Base-by-base conservation (phyloP, 179 eudicot species). In the Spinacia oleracea region DNA sequence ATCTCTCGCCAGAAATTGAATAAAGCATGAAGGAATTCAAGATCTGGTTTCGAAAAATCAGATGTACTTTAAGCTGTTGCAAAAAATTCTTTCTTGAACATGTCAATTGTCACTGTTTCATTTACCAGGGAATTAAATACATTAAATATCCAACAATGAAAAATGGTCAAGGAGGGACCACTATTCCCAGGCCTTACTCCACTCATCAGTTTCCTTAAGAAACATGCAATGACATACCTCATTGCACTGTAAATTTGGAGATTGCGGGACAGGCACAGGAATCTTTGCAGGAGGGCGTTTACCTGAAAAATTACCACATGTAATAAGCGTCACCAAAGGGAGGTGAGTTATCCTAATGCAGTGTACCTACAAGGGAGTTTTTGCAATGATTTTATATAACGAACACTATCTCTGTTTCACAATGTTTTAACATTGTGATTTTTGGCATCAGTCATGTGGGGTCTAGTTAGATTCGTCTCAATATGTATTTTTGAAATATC, bases 231-330 rank as follows among this genome's bases (percentile, higher is more conserved):
- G 43, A 79, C 50, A 56, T 82, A 96, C 99, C 99, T 93, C 90
- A 48, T 85, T 85, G 79, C 77, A 86, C 85, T 83, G 85, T 48
- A 69, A 70, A 38, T 73, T 76, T 50, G 76, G 84, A 75, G 96
- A 87, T 69, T 86, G 87, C 64, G 93, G 96, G 78, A 96, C 79
- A 53, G 99, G 96, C 80, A 92, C 85, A 76, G 99, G 99, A 80
- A 96, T 88, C 89, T 93, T 93, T 77, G 97, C 89, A 55, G 97
- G 91, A 9, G 97, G 98, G 46, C 81, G 99, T 75, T 84, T 83
- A 85, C 98, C 99, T 96, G 83, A 69, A 85, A 20, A 77, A 70
- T 51, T 76, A 80, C 42, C 68, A 78, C 55, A 74, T 73, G 32
- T 58, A 65, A 56, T 84, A 63, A 86, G 68, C 50, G 64, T 67